phyloP scores from a whole-genome alignment of 1,139 yeast species.

The Sugiyamaella xylanicola region DNA sequence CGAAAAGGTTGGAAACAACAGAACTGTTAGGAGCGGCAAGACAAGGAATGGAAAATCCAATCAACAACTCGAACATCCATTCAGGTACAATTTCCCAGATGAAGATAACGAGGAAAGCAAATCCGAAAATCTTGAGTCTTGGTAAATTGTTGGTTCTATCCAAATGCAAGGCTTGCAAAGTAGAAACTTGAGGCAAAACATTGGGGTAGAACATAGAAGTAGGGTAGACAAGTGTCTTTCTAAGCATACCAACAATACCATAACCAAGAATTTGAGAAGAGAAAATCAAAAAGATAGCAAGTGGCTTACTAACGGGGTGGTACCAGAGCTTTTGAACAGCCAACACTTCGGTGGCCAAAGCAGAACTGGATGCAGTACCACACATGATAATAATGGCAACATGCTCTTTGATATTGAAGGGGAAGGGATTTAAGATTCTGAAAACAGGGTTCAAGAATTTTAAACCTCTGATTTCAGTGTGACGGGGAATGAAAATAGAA shows the following conservation, averaged over 20 bases:
- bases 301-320: conserved; percentile 50
- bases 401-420: conserved; percentile 61
- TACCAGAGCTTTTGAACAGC: conserved; percentile 52
- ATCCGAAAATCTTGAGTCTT: conserved; percentile 32
- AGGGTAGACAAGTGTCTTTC: conserved; percentile 57
- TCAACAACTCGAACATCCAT: conserved; percentile 28
- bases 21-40: conserved; percentile 35
- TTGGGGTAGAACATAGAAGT: conserved; percentile 56
- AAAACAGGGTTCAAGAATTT: conserved; percentile 28
- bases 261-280: conserved; percentile 57
- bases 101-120: conserved; percentile 24
- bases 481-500: conserved; percentile 36
- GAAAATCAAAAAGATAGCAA: conserved; percentile 49
- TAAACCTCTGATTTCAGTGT: conserved; percentile 25
- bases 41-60: conserved; percentile 34
- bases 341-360: conserved; percentile 59
- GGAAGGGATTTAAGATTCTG: conserved; percentile 51
- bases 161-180: conserved; percentile 48
- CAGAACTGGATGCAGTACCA: conserved; percentile 55
- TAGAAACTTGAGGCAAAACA: conserved; percentile 50
- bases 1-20: conserved; percentile 35
- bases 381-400: conserved; percentile 56
- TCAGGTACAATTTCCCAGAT: conserved; percentile 30
- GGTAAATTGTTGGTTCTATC: conserved; percentile 27
- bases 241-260: conserved; percentile 58